Evolutionary conservation across 2,329 filamentous ascomycete species (phyloP).

Genomic region (Pseudocercospora pini-densiflorae): DNA sequence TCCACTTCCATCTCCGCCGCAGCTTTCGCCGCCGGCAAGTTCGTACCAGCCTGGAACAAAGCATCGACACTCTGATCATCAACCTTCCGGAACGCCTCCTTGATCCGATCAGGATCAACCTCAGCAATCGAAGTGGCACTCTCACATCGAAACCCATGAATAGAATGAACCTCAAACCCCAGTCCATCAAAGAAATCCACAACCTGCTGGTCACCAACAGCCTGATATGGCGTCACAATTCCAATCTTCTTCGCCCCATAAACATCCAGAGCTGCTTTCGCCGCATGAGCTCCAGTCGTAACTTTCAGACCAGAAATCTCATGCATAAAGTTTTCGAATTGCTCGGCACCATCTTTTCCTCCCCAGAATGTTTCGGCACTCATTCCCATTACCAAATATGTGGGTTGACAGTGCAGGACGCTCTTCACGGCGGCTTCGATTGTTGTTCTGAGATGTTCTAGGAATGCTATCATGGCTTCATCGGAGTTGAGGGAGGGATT

Average conservation of each 20-base stretch:
- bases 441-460: slow-evolving; percentile 12
- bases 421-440: slow-evolving; percentile 17
- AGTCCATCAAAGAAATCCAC: slow-evolving; percentile 16
- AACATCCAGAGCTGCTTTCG: slow-evolving; percentile 14
- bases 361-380: slow-evolving; percentile 23
- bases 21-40: slow-evolving; percentile 15
- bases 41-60: slow-evolving; percentile 20
- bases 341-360: slow-evolving; percentile 13
- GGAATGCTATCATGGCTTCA: slow-evolving; percentile 17
- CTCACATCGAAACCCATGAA: slow-evolving; percentile 17
- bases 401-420: slow-evolving; percentile 17
- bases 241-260: slow-evolving; percentile 21
- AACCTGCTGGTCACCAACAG: slow-evolving; percentile 21
- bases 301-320: slow-evolving; percentile 18
- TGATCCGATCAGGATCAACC: slow-evolving; percentile 14
- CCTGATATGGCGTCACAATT: slow-evolving; percentile 20
- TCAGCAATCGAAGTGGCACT: slow-evolving; percentile 19
- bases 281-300: slow-evolving; percentile 21
- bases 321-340: slow-evolving; percentile 20
- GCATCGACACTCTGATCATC: slow-evolving; percentile 16
- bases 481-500: slow-evolving; percentile 17
- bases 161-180: slow-evolving; percentile 13
- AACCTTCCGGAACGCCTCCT: slow-evolving; percentile 16
- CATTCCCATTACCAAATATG: slow-evolving; percentile 22
- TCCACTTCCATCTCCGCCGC: slow-evolving; percentile 23